Conservation (phyloP, 2,329 filamentous ascomycete species). For the Arachnomyces sp. region DNA sequence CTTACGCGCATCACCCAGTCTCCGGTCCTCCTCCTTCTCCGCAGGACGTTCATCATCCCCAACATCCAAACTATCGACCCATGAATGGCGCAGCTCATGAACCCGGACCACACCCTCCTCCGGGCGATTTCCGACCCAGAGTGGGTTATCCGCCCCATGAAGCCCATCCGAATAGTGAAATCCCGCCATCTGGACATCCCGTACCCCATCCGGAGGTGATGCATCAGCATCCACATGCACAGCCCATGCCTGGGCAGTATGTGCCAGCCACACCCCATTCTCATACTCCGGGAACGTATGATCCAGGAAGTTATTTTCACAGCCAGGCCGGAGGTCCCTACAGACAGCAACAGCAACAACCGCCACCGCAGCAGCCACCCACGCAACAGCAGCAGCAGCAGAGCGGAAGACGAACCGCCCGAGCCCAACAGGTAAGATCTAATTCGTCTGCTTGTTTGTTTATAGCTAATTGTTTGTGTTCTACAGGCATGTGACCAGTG, state of each 20-base stretch:
- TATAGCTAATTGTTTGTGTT: constrained; percentile 5
- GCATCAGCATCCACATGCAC: constrained; percentile 21
- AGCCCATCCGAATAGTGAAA: constrained; percentile 23
- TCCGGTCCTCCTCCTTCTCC: constrained; percentile 23
- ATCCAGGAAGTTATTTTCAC: constrained; percentile 22
- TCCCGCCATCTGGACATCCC: constrained; percentile 21
- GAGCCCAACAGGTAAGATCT: constrained; percentile 32
- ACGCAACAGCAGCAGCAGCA: constrained; percentile 7
- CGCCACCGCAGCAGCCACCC: too few species aligned
- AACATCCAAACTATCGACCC: constrained; percentile 23
- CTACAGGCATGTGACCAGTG: constrained; percentile 81
- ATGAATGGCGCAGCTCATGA: constrained; percentile 29
- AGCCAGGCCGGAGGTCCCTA: constrained; percentile 14
- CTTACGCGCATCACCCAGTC: constrained; percentile 26
- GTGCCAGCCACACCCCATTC: constrained; percentile 14
- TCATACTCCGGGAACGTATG: constrained; percentile 25
- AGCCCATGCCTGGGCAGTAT: constrained; percentile 12
- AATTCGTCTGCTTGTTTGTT: constrained; percentile 7
- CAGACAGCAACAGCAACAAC: too few species aligned
- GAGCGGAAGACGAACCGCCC: constrained; percentile 32
- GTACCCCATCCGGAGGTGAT: constrained; percentile 19
- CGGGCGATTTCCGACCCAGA: constrained; percentile 27
- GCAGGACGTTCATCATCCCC: constrained; percentile 17
- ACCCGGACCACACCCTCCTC: constrained; percentile 23
- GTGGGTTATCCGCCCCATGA: constrained; percentile 26